These are phyloP conservation scores for Acacia concinna DNA, from an alignment of 331 rosid genomes.

Conservation along the genomic window DNA sequence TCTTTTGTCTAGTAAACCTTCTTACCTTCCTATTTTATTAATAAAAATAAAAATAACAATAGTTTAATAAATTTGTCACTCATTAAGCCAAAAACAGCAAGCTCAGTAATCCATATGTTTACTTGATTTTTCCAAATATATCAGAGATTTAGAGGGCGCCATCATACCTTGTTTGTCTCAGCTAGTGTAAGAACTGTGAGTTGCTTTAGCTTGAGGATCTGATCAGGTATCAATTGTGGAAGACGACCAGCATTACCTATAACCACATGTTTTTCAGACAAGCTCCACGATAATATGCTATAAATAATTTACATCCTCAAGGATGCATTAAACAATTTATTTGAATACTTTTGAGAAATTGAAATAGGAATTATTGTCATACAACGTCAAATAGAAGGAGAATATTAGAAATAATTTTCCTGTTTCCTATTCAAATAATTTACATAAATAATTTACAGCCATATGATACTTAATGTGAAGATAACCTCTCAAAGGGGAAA, in stretches of 20 bases:
- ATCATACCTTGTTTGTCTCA: constrained; percentile 76
- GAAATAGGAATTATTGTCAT: background rate
- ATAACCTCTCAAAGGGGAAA: background rate
- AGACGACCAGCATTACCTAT: constrained; percentile 64
- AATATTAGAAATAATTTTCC: background rate
- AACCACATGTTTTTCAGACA: constrained; percentile 15
- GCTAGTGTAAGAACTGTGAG: constrained; percentile 97
- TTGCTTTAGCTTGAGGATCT: constrained; percentile 84
- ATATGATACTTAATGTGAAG: background rate
- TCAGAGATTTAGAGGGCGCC: constrained; percentile 7
- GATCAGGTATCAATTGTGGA: constrained; percentile 71
- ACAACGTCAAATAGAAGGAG: background rate
- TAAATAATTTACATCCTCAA: background rate
- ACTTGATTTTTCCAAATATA: background rate
- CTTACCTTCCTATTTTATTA: background rate
- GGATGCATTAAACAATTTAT: background rate
- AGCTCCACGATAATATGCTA: background rate
- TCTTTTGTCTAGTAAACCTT: background rate
- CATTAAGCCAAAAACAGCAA: constrained; percentile 9
- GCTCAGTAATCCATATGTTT: constrained; percentile 12
- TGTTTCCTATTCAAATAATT: background rate
- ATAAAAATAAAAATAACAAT: background rate
- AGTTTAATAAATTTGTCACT: background rate
- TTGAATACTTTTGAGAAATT: background rate
- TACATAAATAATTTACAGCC: background rate